Base-by-base conservation (phyloP, 1,284 basidiomycete species). In the Cutaneotrichosporon cyanovorans region DNA sequence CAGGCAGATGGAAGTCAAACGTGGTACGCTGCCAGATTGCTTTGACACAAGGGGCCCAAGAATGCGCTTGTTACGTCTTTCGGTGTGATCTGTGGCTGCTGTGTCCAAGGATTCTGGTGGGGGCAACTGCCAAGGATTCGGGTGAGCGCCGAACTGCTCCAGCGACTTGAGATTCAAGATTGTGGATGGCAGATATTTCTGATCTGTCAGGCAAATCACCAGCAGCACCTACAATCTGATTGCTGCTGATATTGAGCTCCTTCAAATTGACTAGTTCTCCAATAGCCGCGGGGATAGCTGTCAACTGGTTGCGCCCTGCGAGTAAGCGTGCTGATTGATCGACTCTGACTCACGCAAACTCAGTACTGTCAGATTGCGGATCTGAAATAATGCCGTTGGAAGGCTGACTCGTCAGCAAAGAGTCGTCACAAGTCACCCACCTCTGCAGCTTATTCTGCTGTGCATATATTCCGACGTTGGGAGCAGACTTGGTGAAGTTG, bases 181-280 rank as follows among this genome's bases (percentile, higher is more conserved):
- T 5, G 69, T 61, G 0, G 66, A 63, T 12, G 71, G 71, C 2
- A 73, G 58, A 18, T 59, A 57, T 23, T 51, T 56, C 68, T 71
- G 41, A 19, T 11, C 5, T 20, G 33, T 28, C 21, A 34, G 19
- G 20, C 15, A 18, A n/a, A 25, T 22, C 32, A 15, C 8, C 12
- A 8, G n/a, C 12, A 15, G 30, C n/a, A 56, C 70, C 40, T 31
- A 69, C 71, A 16, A 73, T 66, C 21, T 55, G 46, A 44, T 73
- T 73, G 45, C 60, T 59, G 23, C 65, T 60, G 30, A 73, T 67
- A 43, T 68, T 71, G 18, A 73, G 57, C 41, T 66, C 65, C 40
- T 60, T 63, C 20, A 73, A 51, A 35, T 68, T 55, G 9, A 44
- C 34, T 6, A 73, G 55, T 16, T 61, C 57, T 1, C 68, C 68